Evolutionary conservation across 495 filamentous ascomycete species (phyloP).

Genomic region (Hypoxylon subgilvum): DNA sequence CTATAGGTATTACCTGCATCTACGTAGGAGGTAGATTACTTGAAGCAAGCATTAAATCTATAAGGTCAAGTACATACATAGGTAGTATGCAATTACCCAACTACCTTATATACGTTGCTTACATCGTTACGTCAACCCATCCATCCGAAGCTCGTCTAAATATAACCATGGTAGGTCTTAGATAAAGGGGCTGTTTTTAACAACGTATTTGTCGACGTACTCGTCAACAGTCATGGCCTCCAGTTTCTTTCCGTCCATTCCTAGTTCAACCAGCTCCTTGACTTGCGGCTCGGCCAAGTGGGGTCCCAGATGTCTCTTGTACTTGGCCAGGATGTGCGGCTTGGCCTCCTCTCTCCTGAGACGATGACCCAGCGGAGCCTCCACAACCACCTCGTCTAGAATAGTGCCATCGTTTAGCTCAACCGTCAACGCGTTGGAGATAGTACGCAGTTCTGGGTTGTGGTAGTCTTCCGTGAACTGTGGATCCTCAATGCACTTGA

Average conservation of each 20-base stretch:
- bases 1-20: no score
- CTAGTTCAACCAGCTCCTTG: constrained; percentile 77
- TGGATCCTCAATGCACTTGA: constrained; percentile 93
- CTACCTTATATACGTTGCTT: no score
- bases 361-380: constrained; percentile 93
- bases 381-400: constrained; percentile 87
- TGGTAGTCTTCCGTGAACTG: constrained; percentile 96
- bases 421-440: constrained; percentile 93
- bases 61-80: no score
- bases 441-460: constrained; percentile 86
- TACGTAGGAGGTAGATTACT: no score
- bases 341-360: constrained; percentile 94
- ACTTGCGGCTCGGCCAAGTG: constrained; percentile 80
- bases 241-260: constrained; percentile 72
- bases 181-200: constrained; percentile 62
- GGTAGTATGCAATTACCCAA: no score
- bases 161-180: constrained; percentile 26
- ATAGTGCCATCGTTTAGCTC: constrained; percentile 94
- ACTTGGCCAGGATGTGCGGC: constrained; percentile 93
- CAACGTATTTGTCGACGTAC: constrained; percentile 91
- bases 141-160: constrained; percentile 1
- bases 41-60: no score
- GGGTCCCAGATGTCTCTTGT: constrained; percentile 84
- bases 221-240: constrained; percentile 84
- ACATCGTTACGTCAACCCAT: neutral